Evolutionary conservation across 2,329 filamentous ascomycete genomes (phyloP).

Genomic region (Trichoderma simmonsii): DNA sequence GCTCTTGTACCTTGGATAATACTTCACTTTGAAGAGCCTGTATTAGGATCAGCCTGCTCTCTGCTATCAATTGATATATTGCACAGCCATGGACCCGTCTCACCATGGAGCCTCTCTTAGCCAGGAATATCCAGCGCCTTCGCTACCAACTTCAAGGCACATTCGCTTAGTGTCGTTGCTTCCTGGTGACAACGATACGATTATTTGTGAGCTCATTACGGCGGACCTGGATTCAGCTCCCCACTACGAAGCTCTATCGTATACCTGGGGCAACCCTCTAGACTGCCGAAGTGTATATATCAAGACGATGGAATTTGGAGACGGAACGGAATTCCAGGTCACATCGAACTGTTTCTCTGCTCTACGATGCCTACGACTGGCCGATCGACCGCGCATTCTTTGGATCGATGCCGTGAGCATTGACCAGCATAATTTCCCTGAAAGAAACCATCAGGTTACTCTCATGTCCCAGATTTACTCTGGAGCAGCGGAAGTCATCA

Average conservation of each 20-base stretch:
- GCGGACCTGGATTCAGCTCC: not conserved
- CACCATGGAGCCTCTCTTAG: not conserved
- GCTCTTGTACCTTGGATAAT: not conserved
- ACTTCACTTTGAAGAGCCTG: not conserved
- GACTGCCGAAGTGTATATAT: not conserved
- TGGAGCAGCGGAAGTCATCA: not conserved
- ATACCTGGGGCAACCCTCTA: not conserved
- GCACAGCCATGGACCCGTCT: not conserved
- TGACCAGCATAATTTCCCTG: not conserved
- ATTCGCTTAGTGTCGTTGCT: not conserved
- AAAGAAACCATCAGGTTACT: not conserved
- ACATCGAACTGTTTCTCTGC: not conserved
- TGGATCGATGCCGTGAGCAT: not conserved
- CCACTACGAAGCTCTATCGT: not conserved
- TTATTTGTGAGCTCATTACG: not conserved
- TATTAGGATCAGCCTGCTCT: not conserved
- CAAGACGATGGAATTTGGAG: not conserved
- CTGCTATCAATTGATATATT: not conserved
- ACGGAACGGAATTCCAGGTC: not conserved
- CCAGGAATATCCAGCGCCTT: not conserved
- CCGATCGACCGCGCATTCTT: not conserved
- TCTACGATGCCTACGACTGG: not conserved
- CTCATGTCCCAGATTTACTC: not conserved
- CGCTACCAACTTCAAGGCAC: not conserved
- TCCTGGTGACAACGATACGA: not conserved